Conservation (phyloP, 140 eudicot genomes). For the Anethum foeniculum region DNA sequence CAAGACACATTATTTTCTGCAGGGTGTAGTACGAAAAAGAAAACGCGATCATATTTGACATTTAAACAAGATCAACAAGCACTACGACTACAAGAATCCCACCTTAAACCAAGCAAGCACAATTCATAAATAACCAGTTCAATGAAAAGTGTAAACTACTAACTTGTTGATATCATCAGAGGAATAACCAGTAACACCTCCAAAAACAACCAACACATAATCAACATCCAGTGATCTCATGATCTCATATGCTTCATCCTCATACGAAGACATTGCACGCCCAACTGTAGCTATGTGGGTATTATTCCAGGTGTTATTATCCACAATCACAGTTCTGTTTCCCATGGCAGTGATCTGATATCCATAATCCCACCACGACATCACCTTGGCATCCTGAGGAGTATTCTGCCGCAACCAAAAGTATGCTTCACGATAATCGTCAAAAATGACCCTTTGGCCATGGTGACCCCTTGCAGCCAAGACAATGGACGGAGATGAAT, state of each 20-base stretch:
- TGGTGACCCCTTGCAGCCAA: slow-evolving; percentile 13
- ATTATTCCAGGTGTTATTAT: slow-evolving; percentile 56
- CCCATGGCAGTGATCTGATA: slow-evolving; percentile 32
- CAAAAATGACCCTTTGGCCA: slow-evolving; percentile 15
- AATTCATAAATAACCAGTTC: not conserved
- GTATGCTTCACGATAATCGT: slow-evolving; percentile 10
- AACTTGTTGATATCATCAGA: slow-evolving; percentile 16
- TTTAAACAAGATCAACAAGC: not conserved
- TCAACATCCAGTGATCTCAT: slow-evolving; percentile 16
- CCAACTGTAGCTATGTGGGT: slow-evolving; percentile 18
- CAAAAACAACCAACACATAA: slow-evolving; percentile 13
- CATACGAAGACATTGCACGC: slow-evolving; percentile 13
- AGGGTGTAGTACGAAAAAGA: not conserved
- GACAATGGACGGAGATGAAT: slow-evolving; percentile 13
- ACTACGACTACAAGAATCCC: not conserved
- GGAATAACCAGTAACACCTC: slow-evolving; percentile 14
- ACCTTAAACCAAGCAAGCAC: not conserved
- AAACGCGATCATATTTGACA: not conserved
- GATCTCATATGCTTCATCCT: slow-evolving; percentile 16
- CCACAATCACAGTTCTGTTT: slow-evolving; percentile 16
- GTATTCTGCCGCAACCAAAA: slow-evolving; percentile 12
- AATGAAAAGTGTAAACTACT: not conserved
- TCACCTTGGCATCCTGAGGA: slow-evolving; percentile 13
- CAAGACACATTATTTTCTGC: not conserved
- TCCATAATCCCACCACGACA: slow-evolving; percentile 72